Base-by-base conservation (phyloP, 2,329 filamentous ascomycete species). In the Chaetomiaceae sp. region DNA sequence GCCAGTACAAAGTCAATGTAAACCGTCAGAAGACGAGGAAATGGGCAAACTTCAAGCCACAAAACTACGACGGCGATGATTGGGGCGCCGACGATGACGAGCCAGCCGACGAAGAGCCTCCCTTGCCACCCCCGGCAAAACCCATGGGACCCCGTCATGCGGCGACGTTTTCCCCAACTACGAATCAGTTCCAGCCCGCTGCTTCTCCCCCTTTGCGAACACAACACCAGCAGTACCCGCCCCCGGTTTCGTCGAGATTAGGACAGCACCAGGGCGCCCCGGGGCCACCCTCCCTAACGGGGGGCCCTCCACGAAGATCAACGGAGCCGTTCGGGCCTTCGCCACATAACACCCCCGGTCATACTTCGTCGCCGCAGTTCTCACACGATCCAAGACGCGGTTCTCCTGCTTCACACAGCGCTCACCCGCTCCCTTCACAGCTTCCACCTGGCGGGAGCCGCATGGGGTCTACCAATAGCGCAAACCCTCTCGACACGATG, bases 41-140 rank as follows among this genome's bases (percentile, higher is more conserved):
- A 79, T 97, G 92, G 92, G 86, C 92, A 33, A 86, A 95, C 63
- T 92, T 92, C 31, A 92, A 91, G 68, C 77, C 82, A 52, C 84
- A 87, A 61, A 87, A 82, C 64, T 97, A 97, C 64, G 91, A 92
- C 62, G 92, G 91, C 56, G 90, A 95, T 62, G 92, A 96, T 64
- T 96, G 92, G 91, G 92, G 89, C 31, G 86, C 76, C 50, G 82
- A 85, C 31, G 78, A 81, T 51, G 78, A 82, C n/a, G 79, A 83
- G 27, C 74, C 76, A 48, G 77, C 80, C 35, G 76, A 78, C 31
- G 61, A 41, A 4, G 51, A 55, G 9, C 49, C 54, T 6, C 51
- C 48, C 7, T 48, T 46, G 17, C 52, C 55, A 2, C 46, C 48
- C 14, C 52, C 55, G 2, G 42, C 50, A 21, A 59, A 58, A 31